A percentile compares a stretch with the other conserved stretches of the same genome.
Conservation (phyloP, 805 yeast species). For the Danielia reshetovae region DNA sequence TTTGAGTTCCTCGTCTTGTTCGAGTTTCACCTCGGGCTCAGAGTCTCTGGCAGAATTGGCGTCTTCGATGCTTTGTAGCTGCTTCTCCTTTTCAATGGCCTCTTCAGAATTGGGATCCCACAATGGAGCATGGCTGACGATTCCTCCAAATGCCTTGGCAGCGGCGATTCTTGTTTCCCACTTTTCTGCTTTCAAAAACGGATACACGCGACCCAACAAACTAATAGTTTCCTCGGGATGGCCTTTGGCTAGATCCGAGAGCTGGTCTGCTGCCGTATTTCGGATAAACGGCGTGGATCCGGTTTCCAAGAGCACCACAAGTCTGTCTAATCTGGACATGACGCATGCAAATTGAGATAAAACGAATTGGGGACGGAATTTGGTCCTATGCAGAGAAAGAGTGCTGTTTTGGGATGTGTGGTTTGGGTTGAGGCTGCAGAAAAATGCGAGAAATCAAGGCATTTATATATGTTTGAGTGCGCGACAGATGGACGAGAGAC, state of each 20-base stretch:
- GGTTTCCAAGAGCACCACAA: slow-evolving; percentile 70
- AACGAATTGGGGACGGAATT: too few species aligned
- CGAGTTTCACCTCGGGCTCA: slow-evolving; percentile 30
- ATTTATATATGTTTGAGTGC: slow-evolving; percentile 12
- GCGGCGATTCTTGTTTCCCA: slow-evolving; percentile 98
- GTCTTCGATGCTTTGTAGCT: slow-evolving; percentile 13
- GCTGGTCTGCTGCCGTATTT: slow-evolving; percentile 95
- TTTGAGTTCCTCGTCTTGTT: slow-evolving; percentile 40
- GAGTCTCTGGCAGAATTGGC: slow-evolving; percentile 22
- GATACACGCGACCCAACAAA: slow-evolving; percentile 83
- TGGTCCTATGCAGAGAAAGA: too few species aligned
- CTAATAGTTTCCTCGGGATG: slow-evolving; percentile 92
- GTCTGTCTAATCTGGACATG: slow-evolving; percentile 53
- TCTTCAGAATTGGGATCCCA: slow-evolving; percentile 79
- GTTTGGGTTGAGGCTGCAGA: slow-evolving; percentile 1
- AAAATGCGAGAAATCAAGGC: slow-evolving; percentile 10
- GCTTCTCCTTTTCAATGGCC: slow-evolving; percentile 21
- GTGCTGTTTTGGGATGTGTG: too few species aligned
- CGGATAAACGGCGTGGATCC: slow-evolving; percentile 93
- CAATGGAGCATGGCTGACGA: slow-evolving; percentile 65
- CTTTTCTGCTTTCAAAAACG: slow-evolving; percentile 72
- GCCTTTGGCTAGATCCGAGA: slow-evolving; percentile 87
- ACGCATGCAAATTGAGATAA: not conserved
- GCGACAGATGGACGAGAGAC: not conserved
- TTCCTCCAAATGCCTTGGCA: slow-evolving; percentile 92